Evolutionary conservation across 164 flowering plant species (phyloP).

Genomic region (Aristolochia fimbriata): DNA sequence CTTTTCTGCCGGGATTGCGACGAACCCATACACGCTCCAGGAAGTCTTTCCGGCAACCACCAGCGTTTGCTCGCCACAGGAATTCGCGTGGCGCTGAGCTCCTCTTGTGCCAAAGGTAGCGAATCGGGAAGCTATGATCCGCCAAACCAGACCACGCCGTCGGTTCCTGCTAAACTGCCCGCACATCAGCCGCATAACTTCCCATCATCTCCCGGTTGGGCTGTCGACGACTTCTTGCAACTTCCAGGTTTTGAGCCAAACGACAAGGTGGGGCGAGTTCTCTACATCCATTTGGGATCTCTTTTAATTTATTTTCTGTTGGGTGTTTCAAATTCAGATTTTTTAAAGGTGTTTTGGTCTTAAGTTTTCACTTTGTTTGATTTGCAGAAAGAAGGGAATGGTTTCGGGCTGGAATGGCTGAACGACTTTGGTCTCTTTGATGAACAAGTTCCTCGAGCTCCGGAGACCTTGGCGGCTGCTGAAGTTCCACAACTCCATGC

Average conservation of each 20-base stretch:
- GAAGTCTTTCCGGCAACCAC: slow-evolving; percentile 66
- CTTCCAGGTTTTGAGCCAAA: slow-evolving; percentile 55
- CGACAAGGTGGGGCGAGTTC: slow-evolving; percentile 42
- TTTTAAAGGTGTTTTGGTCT: background rate
- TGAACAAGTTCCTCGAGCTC: slow-evolving; percentile 36
- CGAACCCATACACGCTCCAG: slow-evolving; percentile 67
- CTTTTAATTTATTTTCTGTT: background rate
- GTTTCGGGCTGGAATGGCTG: slow-evolving; percentile 72
- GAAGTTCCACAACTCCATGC: slow-evolving; percentile 76
- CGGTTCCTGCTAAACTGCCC: slow-evolving; percentile 17
- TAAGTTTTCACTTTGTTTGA: background rate
- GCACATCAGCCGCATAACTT: slow-evolving; percentile 21
- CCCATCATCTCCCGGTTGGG: slow-evolving; percentile 47
- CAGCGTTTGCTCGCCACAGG: slow-evolving; percentile 88
- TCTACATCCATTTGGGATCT: too few relatives aligned
- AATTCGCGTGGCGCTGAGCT: slow-evolving; percentile 59
- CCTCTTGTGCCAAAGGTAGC: slow-evolving; percentile 31
- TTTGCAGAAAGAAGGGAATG: slow-evolving; percentile 51
- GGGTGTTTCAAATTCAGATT: background rate
- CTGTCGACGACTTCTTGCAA: slow-evolving; percentile 68
- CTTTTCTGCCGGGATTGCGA: slow-evolving; percentile 90
- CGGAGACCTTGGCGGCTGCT: slow-evolving; percentile 56
- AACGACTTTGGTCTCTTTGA: slow-evolving; percentile 53
- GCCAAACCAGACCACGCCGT: slow-evolving; percentile 34
- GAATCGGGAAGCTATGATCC: slow-evolving; percentile 39